A percentile compares a stretch with the other conserved stretches of the same genome.
phyloP scores from a whole-genome alignment of 768 basidiomycete genomes.

The Suillus decipiens region DNA sequence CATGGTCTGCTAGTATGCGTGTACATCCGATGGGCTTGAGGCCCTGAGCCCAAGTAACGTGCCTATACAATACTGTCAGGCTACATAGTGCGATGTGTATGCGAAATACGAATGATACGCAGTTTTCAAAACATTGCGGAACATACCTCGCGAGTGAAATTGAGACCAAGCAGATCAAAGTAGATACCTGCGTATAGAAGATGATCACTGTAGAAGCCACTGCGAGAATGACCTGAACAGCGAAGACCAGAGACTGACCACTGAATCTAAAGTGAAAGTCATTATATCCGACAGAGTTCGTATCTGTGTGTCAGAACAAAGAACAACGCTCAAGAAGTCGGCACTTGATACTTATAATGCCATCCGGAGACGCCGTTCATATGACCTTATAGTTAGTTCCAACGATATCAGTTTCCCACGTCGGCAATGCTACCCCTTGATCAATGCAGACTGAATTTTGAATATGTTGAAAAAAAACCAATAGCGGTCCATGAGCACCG shows the following conservation, averaged over 20 bases:
- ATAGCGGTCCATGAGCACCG: no score
- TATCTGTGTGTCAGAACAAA: neutral
- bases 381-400: neutral
- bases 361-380: neutral
- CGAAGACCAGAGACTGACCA: neutral
- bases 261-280: neutral
- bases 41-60: neutral
- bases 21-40: no score
- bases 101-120: neutral
- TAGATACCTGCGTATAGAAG: slow-evolving; percentile 3
- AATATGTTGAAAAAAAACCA: no score
- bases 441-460: no score
- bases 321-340: neutral
- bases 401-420: neutral
- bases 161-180: neutral
- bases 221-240: neutral
- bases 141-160: neutral
- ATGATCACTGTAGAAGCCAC: slow-evolving; percentile 1
- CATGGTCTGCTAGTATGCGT: no score
- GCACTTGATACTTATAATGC: neutral
- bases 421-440: no score
- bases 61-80: neutral
- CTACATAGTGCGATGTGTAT: neutral
- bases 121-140: neutral
- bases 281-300: neutral